Evolutionary conservation across 225 moss, liverwort and hornwort species (phyloP).

Genomic region (Sphagnum tenellum): DNA sequence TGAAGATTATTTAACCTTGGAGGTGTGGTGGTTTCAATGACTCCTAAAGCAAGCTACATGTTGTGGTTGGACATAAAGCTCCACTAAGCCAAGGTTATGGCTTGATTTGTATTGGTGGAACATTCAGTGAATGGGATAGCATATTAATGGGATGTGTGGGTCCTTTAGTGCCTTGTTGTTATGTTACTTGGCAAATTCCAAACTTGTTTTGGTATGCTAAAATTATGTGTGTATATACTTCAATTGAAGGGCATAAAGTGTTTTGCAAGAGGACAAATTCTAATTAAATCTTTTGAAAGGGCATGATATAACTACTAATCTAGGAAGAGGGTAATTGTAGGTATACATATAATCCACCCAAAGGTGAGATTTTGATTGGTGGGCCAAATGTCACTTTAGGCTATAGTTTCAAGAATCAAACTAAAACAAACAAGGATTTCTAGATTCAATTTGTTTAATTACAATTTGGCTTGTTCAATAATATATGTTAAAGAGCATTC

Average conservation of each 20-base stretch:
- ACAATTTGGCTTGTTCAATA: too few species aligned
- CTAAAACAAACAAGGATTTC: conserved; percentile 78
- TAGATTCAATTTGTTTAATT: conserved; percentile 26
- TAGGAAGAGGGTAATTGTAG: conserved; percentile 92
- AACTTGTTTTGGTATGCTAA: too few species aligned
- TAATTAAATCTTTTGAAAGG: not conserved
- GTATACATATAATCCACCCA: conserved; percentile 66
- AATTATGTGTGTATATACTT: too few species aligned
- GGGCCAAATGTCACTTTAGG: conserved; percentile 85
- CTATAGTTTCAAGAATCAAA: conserved; percentile 66
- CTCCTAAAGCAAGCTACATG: too few species aligned
- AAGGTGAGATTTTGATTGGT: conserved; percentile 89
- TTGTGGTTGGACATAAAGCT: conserved; percentile 30
- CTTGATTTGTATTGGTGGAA: conserved; percentile 89
- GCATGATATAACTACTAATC: conserved; percentile 48
- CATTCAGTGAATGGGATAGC: conserved; percentile 81
- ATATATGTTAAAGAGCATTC: too few species aligned
- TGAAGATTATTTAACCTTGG: too few species aligned
- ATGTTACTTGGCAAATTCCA: conserved; percentile 43
- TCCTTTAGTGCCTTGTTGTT: conserved; percentile 70
- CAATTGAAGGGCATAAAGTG: too few species aligned
- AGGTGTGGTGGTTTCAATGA: too few species aligned
- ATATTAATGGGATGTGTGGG: conserved; percentile 82
- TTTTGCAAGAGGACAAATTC: too few species aligned
- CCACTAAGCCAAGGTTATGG: conserved; percentile 96